Evolutionary conservation across 139 green algal species (phyloP).

Genomic region (Chlamydomonas incerta): DNA sequence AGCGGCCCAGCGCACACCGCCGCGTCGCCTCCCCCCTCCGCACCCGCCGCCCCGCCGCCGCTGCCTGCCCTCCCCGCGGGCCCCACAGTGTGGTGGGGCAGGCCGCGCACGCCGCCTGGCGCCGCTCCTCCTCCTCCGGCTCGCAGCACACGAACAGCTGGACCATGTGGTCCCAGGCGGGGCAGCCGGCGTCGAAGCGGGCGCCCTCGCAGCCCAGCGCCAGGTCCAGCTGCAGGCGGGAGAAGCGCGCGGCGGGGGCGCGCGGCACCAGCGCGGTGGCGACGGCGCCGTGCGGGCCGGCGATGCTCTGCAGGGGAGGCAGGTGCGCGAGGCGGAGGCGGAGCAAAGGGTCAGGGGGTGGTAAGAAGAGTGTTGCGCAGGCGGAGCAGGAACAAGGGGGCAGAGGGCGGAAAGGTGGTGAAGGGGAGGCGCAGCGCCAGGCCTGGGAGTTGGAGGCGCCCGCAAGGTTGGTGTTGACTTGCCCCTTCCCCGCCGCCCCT

Average conservation of each 20-base stretch:
- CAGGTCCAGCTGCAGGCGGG: constrained; percentile 19
- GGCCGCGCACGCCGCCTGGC: constrained; percentile 16
- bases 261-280: background rate
- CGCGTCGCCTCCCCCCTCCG: background rate
- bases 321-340: no score
- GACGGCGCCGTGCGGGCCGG: constrained; percentile 14
- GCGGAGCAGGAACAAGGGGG: no score
- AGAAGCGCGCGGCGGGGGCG: background rate
- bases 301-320: constrained; percentile 6
- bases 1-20: constrained; percentile 60
- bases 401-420: no score
- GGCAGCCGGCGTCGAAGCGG: constrained; percentile 53
- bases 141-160: constrained; percentile 68
- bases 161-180: constrained; percentile 68
- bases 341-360: no score
- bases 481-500: no score
- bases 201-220: constrained; percentile 28
- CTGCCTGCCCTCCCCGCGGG: background rate
- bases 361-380: no score
- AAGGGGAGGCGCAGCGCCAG: no score
- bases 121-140: no score
- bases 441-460: no score
- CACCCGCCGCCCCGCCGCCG: background rate
- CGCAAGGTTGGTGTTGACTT: no score
- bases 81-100: constrained; percentile 55